Conservation (phyloP, 73 alveolate genomes). For the Paraurostyla sp. region DNA sequence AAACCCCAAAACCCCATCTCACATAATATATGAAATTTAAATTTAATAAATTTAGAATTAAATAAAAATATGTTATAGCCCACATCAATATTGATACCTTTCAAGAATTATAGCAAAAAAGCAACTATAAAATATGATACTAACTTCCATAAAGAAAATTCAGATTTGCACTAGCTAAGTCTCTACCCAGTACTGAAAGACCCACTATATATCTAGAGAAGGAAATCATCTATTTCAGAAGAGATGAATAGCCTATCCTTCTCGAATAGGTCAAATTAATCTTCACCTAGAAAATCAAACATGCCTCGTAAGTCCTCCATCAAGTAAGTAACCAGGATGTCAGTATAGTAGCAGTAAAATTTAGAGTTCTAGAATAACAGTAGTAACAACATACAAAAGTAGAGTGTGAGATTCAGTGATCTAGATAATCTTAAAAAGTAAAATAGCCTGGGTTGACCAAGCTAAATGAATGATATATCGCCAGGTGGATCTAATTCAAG, state of each 20-base stretch:
- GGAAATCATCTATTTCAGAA: not conserved
- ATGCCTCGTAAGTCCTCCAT: too few relatives aligned
- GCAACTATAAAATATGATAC: not conserved
- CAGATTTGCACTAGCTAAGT: not conserved
- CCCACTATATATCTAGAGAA: not conserved
- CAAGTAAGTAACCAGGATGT: too few relatives aligned
- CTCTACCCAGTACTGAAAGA: not conserved
- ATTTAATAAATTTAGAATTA: too few relatives aligned
- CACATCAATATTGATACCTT: not conserved
- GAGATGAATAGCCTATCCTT: not conserved
- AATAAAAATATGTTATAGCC: constrained; percentile 12
- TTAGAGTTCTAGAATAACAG: not conserved
- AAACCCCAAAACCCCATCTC: too few relatives aligned
- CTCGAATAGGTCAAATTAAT: not conserved
- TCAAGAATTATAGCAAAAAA: constrained; percentile 12
- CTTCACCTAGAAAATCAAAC: not conserved
- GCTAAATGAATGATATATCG: not conserved
- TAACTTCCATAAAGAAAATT: not conserved
- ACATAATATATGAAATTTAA: too few relatives aligned
- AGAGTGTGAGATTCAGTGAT: constrained; percentile 32
- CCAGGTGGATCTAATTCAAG: not conserved
- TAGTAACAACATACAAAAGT: not conserved
- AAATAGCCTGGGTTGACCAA: not conserved
- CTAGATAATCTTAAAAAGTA: not conserved
- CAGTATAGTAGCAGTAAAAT: not conserved